phyloP scores from a whole-genome alignment of 2,329 filamentous ascomycete species.

The Botrytis deweyae region DNA sequence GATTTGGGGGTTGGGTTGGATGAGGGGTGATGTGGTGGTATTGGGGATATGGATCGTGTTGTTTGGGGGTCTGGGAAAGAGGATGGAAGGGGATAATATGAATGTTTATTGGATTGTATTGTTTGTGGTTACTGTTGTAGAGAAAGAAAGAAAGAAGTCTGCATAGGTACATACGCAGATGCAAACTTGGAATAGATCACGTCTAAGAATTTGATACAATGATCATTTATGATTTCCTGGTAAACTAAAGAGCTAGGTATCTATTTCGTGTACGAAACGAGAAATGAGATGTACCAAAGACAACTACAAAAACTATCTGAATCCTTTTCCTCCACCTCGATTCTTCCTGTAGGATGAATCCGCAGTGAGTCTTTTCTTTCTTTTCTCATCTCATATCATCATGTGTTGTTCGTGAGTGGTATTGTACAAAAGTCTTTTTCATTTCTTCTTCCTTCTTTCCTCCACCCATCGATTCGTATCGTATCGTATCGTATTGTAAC shows the following conservation, averaged over 20 bases:
- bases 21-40: too few relatives aligned
- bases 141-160: neutral
- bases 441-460: neutral
- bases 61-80: too few relatives aligned
- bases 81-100: too few relatives aligned
- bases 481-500: neutral
- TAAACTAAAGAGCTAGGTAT: neutral
- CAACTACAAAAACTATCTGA: neutral
- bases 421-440: slow-evolving; percentile 2
- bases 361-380: too few relatives aligned
- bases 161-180: neutral
- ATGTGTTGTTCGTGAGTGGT: neutral
- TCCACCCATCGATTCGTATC: neutral
- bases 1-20: too few relatives aligned
- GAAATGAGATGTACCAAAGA: neutral
- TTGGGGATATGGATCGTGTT: too few relatives aligned
- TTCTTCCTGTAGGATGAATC: neutral
- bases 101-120: too few relatives aligned
- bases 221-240: neutral
- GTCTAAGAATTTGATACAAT: neutral
- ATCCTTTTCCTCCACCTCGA: neutral
- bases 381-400: neutral
- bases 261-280: neutral
- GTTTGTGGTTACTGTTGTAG: neutral
- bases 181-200: neutral